Evolutionary conservation across 495 filamentous ascomycete species (phyloP).

Genomic region (Penicillium lividum): DNA sequence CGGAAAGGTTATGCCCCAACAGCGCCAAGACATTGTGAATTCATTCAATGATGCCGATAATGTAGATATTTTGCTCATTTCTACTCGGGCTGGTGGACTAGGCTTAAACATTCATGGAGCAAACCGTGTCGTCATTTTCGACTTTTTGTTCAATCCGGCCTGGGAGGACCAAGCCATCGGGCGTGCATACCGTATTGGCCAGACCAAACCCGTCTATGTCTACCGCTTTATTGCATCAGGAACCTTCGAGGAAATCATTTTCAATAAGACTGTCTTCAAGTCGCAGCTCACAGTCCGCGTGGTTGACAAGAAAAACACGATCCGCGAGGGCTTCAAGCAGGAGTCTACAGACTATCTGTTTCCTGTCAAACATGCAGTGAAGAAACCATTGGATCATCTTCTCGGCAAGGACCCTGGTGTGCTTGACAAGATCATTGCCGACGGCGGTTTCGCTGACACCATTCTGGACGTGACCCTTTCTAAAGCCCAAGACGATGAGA

Average conservation of each 20-base stretch:
- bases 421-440: slow-evolving; percentile 65
- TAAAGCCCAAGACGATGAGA: slow-evolving; percentile 59
- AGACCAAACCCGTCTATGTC: slow-evolving; percentile 79
- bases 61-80: slow-evolving; percentile 70
- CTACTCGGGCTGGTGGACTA: slow-evolving; percentile 76
- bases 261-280: slow-evolving; percentile 77
- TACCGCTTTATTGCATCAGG: slow-evolving; percentile 82
- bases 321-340: slow-evolving; percentile 51
- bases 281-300: slow-evolving; percentile 74
- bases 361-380: slow-evolving; percentile 49
- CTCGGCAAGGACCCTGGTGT: slow-evolving; percentile 65
- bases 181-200: slow-evolving; percentile 83
- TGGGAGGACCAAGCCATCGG: slow-evolving; percentile 89
- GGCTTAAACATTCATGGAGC: slow-evolving; percentile 84
- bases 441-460: slow-evolving; percentile 20
- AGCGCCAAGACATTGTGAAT: slow-evolving; percentile 62
- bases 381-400: slow-evolving; percentile 49
- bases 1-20: slow-evolving; percentile 54
- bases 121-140: slow-evolving; percentile 86
- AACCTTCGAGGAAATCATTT: slow-evolving; percentile 72
- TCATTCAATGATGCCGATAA: slow-evolving; percentile 59
- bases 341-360: slow-evolving; percentile 56
- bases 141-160: slow-evolving; percentile 77
- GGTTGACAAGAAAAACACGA: slow-evolving; percentile 78
- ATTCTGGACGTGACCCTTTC: slow-evolving; percentile 57